These are phyloP conservation scores for Cornus florida DNA, from an alignment of 148 eudicot genomes.

Conservation along the genomic window DNA sequence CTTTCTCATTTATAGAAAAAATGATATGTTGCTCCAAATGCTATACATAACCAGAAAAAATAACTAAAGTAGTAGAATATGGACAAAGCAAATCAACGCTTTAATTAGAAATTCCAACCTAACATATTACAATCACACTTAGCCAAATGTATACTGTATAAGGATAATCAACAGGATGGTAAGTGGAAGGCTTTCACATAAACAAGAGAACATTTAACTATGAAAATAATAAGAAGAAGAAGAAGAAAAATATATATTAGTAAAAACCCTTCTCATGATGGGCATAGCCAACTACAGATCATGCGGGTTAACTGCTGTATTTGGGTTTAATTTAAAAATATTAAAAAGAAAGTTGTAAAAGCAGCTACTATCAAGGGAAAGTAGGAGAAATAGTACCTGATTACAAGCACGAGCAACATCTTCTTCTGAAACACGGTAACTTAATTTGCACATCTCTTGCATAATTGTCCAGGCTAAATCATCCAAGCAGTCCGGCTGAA, in stretches of 20 bases:
- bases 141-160: not conserved
- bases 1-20: not conserved
- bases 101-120: not conserved
- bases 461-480: conserved; percentile 80
- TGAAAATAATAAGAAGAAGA: too few relatives aligned
- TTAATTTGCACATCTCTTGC: conserved; percentile 71
- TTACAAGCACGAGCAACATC: conserved; percentile 86
- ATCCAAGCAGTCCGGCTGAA: conserved; percentile 83
- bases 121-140: not conserved
- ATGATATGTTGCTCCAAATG: too few relatives aligned
- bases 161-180: not conserved
- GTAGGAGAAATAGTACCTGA: conserved; percentile 41
- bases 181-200: not conserved
- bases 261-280: too few relatives aligned
- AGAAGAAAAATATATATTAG: too few relatives aligned
- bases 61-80: too few relatives aligned
- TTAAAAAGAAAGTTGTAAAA: not conserved
- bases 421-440: conserved; percentile 68
- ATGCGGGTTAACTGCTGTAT: too few relatives aligned
- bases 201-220: not conserved
- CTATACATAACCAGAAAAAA: too few relatives aligned
- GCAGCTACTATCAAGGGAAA: conserved; percentile 5
- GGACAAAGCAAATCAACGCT: too few relatives aligned
- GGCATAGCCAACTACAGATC: too few relatives aligned
- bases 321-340: too few relatives aligned